Evolutionary conservation across 1,284 basidiomycete species (phyloP).

Genomic region (Coniferiporia weirii): DNA sequence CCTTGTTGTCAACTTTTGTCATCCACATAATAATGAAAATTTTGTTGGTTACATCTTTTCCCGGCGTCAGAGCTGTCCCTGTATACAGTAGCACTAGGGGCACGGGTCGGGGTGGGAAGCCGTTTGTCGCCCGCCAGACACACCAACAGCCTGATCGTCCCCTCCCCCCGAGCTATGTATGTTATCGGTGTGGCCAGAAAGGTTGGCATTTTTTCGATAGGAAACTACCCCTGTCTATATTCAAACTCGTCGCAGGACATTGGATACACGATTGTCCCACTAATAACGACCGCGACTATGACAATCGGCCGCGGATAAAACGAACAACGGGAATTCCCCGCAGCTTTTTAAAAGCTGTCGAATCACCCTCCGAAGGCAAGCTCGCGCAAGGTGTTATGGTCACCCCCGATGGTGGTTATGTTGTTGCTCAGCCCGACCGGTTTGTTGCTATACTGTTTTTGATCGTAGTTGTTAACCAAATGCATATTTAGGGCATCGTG

Average conservation of each 20-base stretch:
- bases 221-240: not conserved
- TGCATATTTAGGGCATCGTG: conserved; percentile 64
- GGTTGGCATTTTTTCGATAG: conserved; percentile 46
- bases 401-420: conserved; percentile 93
- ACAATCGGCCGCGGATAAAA: conserved; percentile 93
- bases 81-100: conserved; percentile 64
- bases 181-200: conserved; percentile 97
- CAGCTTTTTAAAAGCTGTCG: conserved; percentile 95
- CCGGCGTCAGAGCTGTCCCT: conserved; percentile 58
- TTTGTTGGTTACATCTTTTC: conserved; percentile 31
- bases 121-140: conserved; percentile 39
- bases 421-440: conserved; percentile 91
- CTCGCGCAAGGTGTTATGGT: conserved; percentile 89
- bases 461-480: not conserved
- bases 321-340: conserved; percentile 97
- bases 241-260: conserved; percentile 59
- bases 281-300: conserved; percentile 92
- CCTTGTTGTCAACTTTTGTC: conserved; percentile 22
- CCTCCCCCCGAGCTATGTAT: conserved; percentile 94
- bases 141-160: conserved; percentile 57
- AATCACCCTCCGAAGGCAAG: conserved; percentile 73
- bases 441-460: conserved; percentile 39
- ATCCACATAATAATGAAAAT: conserved; percentile 1
- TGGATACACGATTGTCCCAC: conserved; percentile 99
- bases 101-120: conserved; percentile 55